Conservation (phyloP, 805 yeast species). For the Suhomyces faveliae region DNA sequence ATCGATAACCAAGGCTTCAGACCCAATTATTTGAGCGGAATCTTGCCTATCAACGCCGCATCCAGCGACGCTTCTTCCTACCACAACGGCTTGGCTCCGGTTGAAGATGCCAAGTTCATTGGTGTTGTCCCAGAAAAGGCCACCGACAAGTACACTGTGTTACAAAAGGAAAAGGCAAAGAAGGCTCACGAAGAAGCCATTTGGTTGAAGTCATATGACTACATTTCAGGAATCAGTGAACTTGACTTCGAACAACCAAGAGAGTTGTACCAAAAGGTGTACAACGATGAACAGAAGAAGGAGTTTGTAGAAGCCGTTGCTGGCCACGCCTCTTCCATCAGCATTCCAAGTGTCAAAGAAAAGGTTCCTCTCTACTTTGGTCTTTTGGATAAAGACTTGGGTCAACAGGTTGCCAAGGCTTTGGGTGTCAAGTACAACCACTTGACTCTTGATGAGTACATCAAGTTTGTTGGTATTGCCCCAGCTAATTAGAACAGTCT, state of each 20-base stretch:
- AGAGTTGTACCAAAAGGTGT: conserved; percentile 41
- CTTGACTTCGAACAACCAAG: conserved; percentile 49
- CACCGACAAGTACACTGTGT: conserved; percentile 22
- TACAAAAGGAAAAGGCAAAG: conserved; percentile 28
- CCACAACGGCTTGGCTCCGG: conserved; percentile 20
- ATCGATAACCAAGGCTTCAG: conserved; percentile 38
- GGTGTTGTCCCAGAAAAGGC: conserved; percentile 32
- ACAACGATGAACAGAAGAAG: conserved; percentile 27
- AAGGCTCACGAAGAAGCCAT: conserved; percentile 36
- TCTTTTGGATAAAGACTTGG: conserved; percentile 39
- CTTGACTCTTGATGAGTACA: conserved; percentile 33
- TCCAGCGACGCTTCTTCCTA: conserved; percentile 18
- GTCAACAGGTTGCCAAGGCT: conserved; percentile 40
- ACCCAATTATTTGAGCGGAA: conserved; percentile 53
- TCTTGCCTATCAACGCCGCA: conserved; percentile 29
- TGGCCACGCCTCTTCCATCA: conserved; percentile 37
- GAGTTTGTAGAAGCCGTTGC: conserved; percentile 37
- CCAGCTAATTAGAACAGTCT: conserved; percentile 11
- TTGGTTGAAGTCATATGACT: conserved; percentile 35
- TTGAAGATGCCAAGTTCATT: conserved; percentile 23
- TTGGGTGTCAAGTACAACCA: conserved; percentile 37
- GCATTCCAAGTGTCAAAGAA: conserved; percentile 28
- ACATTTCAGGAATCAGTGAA: conserved; percentile 41
- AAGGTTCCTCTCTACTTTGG: conserved; percentile 44
- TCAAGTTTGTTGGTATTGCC: conserved; percentile 22